These are phyloP conservation scores for Rheum nobile DNA, from an alignment of 148 eudicot species.

Conservation along the genomic window DNA sequence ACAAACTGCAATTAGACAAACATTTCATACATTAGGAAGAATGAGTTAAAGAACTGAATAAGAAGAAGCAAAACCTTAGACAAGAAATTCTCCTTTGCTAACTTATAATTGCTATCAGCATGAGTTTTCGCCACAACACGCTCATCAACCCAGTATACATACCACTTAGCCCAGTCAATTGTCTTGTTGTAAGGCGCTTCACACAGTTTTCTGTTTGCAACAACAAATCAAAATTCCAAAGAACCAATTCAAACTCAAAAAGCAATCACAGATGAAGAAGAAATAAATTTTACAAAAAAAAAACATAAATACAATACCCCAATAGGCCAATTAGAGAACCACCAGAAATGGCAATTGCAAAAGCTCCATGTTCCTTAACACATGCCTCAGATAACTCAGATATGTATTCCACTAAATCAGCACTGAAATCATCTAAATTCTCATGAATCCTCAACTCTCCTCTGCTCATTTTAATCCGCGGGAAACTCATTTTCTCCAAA, in stretches of 20 bases:
- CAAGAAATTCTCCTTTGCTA: slow-evolving; percentile 63
- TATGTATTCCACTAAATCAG: slow-evolving; percentile 72
- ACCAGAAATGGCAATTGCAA: slow-evolving; percentile 78
- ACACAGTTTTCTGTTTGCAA: slow-evolving; percentile 46
- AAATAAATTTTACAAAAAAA: not conserved
- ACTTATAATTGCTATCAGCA: slow-evolving; percentile 77
- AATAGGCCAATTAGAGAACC: slow-evolving; percentile 74
- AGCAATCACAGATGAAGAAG: not conserved
- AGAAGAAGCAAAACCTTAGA: slow-evolving; percentile 42
- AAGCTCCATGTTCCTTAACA: slow-evolving; percentile 69
- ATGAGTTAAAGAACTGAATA: no score
- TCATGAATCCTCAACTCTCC: slow-evolving; percentile 77
- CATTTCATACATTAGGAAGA: no score
- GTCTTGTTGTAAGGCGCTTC: slow-evolving; percentile 80
- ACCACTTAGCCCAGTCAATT: slow-evolving; percentile 88
- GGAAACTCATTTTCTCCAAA: no score
- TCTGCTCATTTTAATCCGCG: slow-evolving; percentile 38
- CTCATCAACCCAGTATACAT: slow-evolving; percentile 79
- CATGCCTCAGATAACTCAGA: slow-evolving; percentile 70
- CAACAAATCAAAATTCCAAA: slow-evolving; percentile 10
- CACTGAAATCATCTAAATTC: slow-evolving; percentile 52
- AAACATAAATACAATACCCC: slow-evolving; percentile 50
- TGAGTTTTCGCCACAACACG: slow-evolving; percentile 84
- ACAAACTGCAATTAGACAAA: no score
- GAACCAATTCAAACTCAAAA: not conserved